These are phyloP conservation scores for Vigna angularis DNA, from an alignment of 306 rosid species.

Conservation along the genomic window DNA sequence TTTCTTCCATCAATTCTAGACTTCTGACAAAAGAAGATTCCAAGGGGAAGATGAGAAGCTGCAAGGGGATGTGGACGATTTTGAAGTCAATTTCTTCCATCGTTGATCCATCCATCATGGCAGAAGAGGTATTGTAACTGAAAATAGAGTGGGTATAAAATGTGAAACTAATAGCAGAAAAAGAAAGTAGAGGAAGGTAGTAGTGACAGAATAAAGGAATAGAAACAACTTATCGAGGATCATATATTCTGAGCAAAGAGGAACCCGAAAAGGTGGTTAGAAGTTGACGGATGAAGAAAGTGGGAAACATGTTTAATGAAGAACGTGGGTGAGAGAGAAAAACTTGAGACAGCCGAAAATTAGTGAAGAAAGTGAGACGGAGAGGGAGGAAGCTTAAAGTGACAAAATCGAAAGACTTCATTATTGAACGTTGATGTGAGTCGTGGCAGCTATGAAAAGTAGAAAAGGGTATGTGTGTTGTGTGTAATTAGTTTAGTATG, in stretches of 20 bases:
- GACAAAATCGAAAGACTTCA: conserved; percentile 56
- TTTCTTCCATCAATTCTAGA: no score
- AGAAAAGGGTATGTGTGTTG: conserved; percentile 8
- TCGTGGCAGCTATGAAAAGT: conserved; percentile 12
- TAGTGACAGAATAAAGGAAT: no score
- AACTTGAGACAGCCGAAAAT: background rate
- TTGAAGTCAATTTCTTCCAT: no score
- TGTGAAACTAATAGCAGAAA: background rate
- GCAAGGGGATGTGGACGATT: no score
- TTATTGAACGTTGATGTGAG: conserved; percentile 1
- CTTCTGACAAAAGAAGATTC: no score
- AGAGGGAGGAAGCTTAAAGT: conserved; percentile 49
- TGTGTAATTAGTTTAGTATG: background rate
- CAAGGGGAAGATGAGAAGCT: no score
- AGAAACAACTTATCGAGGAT: no score
- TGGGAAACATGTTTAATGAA: background rate
- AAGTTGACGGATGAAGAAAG: conserved; percentile 1
- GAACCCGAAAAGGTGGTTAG: background rate
- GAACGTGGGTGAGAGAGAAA: no score
- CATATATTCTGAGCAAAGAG: background rate
- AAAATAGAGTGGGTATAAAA: background rate
- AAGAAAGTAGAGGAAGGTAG: background rate
- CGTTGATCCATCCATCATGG: no score
- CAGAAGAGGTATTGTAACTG: no score
- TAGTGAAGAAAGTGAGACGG: background rate